These are phyloP conservation scores for Sclerotinia glacialis DNA, from an alignment of 2,329 filamentous ascomycete species.

Conservation along the genomic window DNA sequence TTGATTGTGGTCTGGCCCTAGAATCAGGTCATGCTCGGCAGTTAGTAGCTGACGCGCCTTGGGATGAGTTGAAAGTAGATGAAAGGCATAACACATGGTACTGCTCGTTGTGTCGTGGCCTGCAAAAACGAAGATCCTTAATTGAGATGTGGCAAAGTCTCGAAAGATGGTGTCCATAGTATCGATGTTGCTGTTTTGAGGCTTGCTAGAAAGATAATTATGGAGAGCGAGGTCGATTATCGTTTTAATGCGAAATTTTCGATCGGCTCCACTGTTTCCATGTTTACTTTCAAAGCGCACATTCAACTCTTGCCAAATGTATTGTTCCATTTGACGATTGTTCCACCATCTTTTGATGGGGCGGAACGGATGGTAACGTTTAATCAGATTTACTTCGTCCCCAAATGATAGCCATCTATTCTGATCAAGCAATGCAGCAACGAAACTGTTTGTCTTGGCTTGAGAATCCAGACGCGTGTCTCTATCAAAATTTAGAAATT, in stretches of 20 bases:
- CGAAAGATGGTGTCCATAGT: background rate
- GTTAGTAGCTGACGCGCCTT: conserved; percentile 19
- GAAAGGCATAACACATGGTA: conserved; percentile 7
- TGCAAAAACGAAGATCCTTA: background rate
- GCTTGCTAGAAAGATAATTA: background rate
- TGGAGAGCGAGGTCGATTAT: conserved; percentile 8
- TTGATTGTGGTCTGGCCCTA: conserved; percentile 18
- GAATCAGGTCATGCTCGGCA: conserved; percentile 25
- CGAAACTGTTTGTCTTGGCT: background rate
- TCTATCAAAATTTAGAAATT: background rate
- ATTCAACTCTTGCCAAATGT: background rate
- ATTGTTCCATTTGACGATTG: background rate
- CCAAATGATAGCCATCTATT: conserved; percentile 2
- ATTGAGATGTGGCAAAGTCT: background rate
- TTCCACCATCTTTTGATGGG: background rate
- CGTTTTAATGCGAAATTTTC: background rate
- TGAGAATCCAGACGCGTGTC: background rate
- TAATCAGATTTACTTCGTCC: background rate
- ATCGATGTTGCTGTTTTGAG: background rate
- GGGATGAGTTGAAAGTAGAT: conserved; percentile 22
- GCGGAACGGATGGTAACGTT: background rate
- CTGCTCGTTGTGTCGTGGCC: background rate
- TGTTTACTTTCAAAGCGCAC: background rate
- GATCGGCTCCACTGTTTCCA: background rate
- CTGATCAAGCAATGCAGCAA: background rate